A percentile compares a stretch with the other conserved stretches of the same genome.
phyloP scores from a whole-genome alignment of 2,329 filamentous ascomycete species.

The Claviceps monticola region DNA sequence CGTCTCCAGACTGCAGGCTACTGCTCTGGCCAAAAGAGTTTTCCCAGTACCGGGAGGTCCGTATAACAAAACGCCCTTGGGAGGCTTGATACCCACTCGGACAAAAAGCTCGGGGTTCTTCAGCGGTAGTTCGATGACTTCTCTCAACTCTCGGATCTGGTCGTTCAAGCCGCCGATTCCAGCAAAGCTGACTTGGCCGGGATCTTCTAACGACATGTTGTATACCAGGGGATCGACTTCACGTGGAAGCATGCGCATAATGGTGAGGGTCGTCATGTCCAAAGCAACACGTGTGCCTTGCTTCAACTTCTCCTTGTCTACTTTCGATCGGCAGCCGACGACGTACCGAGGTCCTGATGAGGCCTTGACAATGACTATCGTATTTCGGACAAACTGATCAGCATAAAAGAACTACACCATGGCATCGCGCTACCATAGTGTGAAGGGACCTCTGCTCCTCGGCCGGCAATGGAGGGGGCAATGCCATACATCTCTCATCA shows the following conservation, averaged over 20 bases:
- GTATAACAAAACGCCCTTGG: conserved; percentile 92
- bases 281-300: conserved; percentile 95
- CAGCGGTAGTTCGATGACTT: conserved; percentile 93
- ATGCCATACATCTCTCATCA: conserved; percentile 80
- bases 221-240: conserved; percentile 98
- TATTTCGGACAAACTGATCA: not conserved
- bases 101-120: conserved; percentile 98
- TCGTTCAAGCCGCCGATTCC: conserved; percentile 97
- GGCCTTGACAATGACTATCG: conserved; percentile 88
- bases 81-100: conserved; percentile 95
- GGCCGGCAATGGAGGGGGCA: not conserved
- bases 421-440: not conserved
- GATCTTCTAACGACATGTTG: conserved; percentile 99
- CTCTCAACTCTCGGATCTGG: conserved; percentile 90
- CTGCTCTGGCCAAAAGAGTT: conserved; percentile 83
- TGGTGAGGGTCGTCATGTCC: conserved; percentile 98
- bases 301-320: conserved; percentile 94
- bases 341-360: conserved; percentile 96
- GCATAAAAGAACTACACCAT: not conserved
- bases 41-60: conserved; percentile 95
- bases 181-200: conserved; percentile 92
- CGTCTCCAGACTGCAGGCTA: conserved; percentile 91
- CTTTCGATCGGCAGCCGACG: conserved; percentile 94
- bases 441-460: not conserved
- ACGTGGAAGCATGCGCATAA: conserved; percentile 98